Conservation (phyloP, 1,284 basidiomycete genomes). For the Ceratobasidium sp. region DNA sequence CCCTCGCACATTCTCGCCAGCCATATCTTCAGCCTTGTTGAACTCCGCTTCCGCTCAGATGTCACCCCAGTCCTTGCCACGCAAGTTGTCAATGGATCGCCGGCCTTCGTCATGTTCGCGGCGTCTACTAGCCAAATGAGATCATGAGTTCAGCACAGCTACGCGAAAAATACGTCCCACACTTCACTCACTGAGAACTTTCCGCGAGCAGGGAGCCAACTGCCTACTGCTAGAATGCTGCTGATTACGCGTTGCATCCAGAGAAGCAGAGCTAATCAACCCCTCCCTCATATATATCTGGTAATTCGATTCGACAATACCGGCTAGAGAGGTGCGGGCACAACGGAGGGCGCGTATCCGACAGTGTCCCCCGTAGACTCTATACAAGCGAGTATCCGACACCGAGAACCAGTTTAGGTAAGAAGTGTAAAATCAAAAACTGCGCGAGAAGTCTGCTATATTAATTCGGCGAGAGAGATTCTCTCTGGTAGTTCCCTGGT, state of each 20-base stretch:
- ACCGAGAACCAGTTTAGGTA: slow-evolving; percentile 61
- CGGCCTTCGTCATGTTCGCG: slow-evolving; percentile 87
- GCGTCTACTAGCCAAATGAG: slow-evolving; percentile 91
- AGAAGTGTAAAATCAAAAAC: slow-evolving; percentile 33
- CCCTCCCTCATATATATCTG: slow-evolving; percentile 71
- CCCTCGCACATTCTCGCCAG: slow-evolving; percentile 57
- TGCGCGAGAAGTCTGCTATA: slow-evolving; percentile 63
- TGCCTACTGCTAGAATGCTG: slow-evolving; percentile 78
- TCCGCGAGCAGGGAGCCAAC: slow-evolving; percentile 89
- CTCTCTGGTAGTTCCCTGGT: slow-evolving; percentile 98
- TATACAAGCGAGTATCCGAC: slow-evolving; percentile 93
- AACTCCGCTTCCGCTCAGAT: slow-evolving; percentile 85
- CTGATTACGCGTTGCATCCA: slow-evolving; percentile 93
- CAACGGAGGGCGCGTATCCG: slow-evolving; percentile 96
- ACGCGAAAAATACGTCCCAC: slow-evolving; percentile 40
- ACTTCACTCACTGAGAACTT: slow-evolving; percentile 78
- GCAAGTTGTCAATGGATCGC: slow-evolving; percentile 89
- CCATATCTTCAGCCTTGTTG: slow-evolving; percentile 91
- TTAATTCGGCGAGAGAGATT: slow-evolving; percentile 94
- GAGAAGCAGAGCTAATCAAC: slow-evolving; percentile 91
- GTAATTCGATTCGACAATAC: not conserved
- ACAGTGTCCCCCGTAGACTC: slow-evolving; percentile 96
- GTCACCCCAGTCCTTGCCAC: slow-evolving; percentile 84
- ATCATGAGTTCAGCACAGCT: not conserved
- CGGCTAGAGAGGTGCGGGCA: slow-evolving; percentile 61